Conservation (phyloP, 176 grass and related monocot genomes). For the Coix lacrymajobi region DNA sequence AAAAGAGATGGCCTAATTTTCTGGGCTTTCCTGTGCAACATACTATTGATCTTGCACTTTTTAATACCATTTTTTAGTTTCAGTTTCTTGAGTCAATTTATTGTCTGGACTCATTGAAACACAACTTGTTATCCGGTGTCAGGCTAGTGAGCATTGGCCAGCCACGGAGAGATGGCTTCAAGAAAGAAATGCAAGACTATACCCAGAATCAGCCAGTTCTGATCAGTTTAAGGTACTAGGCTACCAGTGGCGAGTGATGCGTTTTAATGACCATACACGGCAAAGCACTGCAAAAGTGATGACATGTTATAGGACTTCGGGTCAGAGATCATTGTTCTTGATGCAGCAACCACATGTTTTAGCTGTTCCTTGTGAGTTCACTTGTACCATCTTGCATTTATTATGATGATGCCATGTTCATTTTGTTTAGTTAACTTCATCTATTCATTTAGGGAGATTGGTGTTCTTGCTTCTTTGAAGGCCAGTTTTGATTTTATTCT, state of each 20-base stretch:
- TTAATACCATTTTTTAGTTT: not conserved
- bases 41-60: not conserved
- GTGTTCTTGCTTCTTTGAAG: not conserved
- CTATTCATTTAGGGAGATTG: not conserved
- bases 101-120: not conserved
- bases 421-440: not conserved
- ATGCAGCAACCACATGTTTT: conserved; percentile 90
- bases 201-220: conserved; percentile 34
- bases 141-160: conserved; percentile 52
- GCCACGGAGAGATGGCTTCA: conserved; percentile 62
- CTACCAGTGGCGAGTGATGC: conserved; percentile 86
- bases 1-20: not conserved
- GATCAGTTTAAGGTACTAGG: conserved; percentile 74
- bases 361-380: conserved; percentile 85
- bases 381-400: not conserved
- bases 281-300: conserved; percentile 88
- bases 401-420: not conserved
- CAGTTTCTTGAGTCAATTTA: not conserved
- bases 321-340: conserved; percentile 45
- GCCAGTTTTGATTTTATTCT: not conserved
- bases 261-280: conserved; percentile 77
- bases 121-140: not conserved
- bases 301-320: conserved; percentile 51
- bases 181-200: conserved; percentile 52
- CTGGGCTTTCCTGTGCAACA: not conserved